phyloP scores from a whole-genome alignment of 1,284 basidiomycete species.

The Cutaneotrichosporon cyanovorans region DNA sequence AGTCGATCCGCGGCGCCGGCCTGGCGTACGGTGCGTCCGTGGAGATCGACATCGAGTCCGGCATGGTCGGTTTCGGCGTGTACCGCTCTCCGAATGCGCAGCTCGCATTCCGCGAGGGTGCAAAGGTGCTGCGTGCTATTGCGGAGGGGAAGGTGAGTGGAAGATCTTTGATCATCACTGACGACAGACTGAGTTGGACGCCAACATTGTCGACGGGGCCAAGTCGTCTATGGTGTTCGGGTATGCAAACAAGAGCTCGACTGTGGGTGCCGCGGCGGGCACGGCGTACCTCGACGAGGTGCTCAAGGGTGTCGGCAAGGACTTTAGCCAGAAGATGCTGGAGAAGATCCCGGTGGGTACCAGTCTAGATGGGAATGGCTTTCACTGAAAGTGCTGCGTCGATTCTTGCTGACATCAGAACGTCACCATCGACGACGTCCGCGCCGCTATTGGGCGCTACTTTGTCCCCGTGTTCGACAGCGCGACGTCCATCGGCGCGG shows the following conservation, averaged over 20 bases:
- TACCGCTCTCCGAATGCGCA: conserved; percentile 83
- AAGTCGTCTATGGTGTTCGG: conserved; percentile 84
- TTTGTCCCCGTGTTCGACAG: conserved; percentile 82
- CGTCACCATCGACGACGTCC: conserved; percentile 70
- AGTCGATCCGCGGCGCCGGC: conserved; percentile 82
- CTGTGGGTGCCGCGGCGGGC: conserved; percentile 70
- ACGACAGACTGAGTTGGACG: conserved; percentile 68
- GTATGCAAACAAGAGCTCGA: conserved; percentile 73
- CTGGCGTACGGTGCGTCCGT: conserved; percentile 88
- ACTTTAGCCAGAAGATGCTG: conserved; percentile 65
- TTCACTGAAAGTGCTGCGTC: too few species aligned
- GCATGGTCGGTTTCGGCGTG: conserved; percentile 70
- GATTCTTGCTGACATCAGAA: conserved; percentile 41
- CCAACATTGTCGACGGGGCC: conserved; percentile 79
- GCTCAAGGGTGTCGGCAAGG: conserved; percentile 67
- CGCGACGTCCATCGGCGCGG: conserved; percentile 66
- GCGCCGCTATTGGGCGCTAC: conserved; percentile 62
- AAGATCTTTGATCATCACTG: conserved; percentile 1
- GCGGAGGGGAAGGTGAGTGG: conserved; percentile 68
- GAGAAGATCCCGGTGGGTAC: conserved; percentile 53
- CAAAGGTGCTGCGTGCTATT: conserved; percentile 64
- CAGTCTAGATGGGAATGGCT: too few species aligned
- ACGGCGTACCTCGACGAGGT: conserved; percentile 80
- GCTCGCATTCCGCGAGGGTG: conserved; percentile 74
- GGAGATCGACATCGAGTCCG: conserved; percentile 69